phyloP scores from a whole-genome alignment of 495 filamentous ascomycete genomes.

The Tuber brumale region DNA sequence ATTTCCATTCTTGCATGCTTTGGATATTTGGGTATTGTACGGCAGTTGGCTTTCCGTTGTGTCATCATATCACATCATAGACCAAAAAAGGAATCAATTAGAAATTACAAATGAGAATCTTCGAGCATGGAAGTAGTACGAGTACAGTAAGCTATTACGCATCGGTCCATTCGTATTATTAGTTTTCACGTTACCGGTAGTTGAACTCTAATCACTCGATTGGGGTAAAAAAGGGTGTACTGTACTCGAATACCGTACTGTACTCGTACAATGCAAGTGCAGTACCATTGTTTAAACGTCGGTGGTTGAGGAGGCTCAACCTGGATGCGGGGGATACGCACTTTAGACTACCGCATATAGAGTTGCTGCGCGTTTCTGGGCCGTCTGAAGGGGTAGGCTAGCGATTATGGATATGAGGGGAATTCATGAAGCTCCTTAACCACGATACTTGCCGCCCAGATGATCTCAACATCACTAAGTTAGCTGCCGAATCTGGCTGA shows the following conservation, averaged over 20 bases:
- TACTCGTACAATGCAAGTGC: background rate
- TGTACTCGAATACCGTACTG: background rate
- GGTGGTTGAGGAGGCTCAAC: background rate
- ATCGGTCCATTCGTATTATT: background rate
- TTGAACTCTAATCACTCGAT: background rate
- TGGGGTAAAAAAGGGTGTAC: background rate
- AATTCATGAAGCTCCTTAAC: background rate
- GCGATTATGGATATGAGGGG: background rate
- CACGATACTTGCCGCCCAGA: too few species aligned
- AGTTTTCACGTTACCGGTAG: background rate
- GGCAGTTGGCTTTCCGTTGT: background rate
- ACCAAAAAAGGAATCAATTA: background rate
- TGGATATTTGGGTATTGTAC: background rate
- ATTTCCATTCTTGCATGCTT: background rate
- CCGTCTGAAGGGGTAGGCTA: too few species aligned
- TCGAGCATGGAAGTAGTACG: background rate
- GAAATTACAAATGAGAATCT: background rate
- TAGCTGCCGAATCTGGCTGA: too few species aligned
- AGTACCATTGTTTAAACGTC: background rate
- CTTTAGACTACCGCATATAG: background rate
- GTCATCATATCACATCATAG: background rate
- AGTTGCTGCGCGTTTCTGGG: background rate
- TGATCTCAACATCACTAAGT: too few species aligned
- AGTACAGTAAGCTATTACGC: background rate
- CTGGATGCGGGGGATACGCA: background rate